Percentiles rank a stretch among this genome's conserved stretches.
These are phyloP conservation scores for Marchantia paleacea DNA, from an alignment of 225 moss, liverwort and hornwort species.

Conservation along the genomic window DNA sequence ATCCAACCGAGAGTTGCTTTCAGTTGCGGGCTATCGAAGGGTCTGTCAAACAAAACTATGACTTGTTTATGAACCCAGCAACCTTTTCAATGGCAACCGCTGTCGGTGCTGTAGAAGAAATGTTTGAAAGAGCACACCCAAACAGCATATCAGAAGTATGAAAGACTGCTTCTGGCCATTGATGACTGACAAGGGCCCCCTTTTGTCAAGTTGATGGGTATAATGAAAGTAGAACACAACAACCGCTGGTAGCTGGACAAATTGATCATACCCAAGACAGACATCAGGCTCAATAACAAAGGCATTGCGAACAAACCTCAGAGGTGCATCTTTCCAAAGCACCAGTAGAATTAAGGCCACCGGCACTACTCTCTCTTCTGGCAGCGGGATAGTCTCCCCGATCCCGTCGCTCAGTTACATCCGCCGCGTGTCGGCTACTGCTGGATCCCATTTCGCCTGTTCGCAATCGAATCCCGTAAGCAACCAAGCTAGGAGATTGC, in stretches of 20 bases:
- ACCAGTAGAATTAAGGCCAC: constrained; percentile 20
- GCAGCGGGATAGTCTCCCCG: constrained; percentile 32
- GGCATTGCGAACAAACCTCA: constrained; percentile 26
- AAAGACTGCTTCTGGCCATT: background rate
- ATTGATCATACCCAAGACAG: background rate
- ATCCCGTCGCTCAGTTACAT: constrained; percentile 36
- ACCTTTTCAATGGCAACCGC: background rate
- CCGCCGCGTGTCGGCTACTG: constrained; percentile 39
- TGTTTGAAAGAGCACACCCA: background rate
- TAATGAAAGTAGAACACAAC: background rate
- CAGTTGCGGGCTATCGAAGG: background rate
- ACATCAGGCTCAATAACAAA: background rate
- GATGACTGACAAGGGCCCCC: background rate
- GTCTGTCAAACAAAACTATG: background rate
- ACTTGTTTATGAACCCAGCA: background rate
- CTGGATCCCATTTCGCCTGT: constrained; percentile 40
- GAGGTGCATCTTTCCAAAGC: constrained; percentile 16
- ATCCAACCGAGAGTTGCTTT: background rate
- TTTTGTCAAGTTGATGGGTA: background rate
- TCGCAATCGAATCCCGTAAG: background rate
- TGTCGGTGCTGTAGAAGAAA: background rate
- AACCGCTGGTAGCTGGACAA: background rate
- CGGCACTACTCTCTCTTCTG: constrained; percentile 27
- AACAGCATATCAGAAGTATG: background rate
- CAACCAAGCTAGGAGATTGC: background rate